Evolutionary conservation across 1,284 basidiomycete species (phyloP), one percentile per base, ranked within the genome.

Genomic region (Pulveroboletus sp.): DNA sequence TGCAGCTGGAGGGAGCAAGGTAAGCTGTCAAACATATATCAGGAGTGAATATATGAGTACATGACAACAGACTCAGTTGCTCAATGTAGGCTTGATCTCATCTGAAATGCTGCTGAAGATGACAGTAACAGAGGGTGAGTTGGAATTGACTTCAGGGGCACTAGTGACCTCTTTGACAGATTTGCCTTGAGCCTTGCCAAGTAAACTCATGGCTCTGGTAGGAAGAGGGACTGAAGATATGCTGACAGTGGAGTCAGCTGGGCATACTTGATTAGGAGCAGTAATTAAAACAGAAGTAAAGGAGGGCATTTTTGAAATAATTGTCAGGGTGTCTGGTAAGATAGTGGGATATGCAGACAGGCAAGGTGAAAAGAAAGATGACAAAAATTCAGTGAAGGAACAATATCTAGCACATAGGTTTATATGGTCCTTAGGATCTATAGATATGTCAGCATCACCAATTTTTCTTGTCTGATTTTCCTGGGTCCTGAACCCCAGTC

Each of bases 231-330:
- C 13, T 15, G 36, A 15, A 36, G 36, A 36, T 15, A 36, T 5
- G 36, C 36, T 36, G 13, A 16, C 36, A 36, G 36, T 7, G 13
- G 36, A 8, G 36, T 15, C 7, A 15, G 6, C 15, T 36, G 13
- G 6, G 9, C 10, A 7, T 39, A 39, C 17, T 16, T n/a, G 54
- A 53, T 69, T n/a, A 3, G 66, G 65, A 32, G 51, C 59, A 35
- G 66, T 60, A 54, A 76, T 69, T 64, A 76, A 51, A 69, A 72
- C 54, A 61, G 73, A 66, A 62, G 76, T 53, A 62, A 80, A 78
- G 61, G 77, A 78, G 71, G 69, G 73, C 80, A 81, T 81, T 68
- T 68, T 68, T 66, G 56, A 67, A 78, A 75, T 57, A 76, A 76
- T 63, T 69, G 77, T 75, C 67, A 66, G 65, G 66, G 61, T 56